Evolutionary conservation across 192 early-diverging fungal genomes (phyloP).

Genomic region (Coemansia sp.): DNA sequence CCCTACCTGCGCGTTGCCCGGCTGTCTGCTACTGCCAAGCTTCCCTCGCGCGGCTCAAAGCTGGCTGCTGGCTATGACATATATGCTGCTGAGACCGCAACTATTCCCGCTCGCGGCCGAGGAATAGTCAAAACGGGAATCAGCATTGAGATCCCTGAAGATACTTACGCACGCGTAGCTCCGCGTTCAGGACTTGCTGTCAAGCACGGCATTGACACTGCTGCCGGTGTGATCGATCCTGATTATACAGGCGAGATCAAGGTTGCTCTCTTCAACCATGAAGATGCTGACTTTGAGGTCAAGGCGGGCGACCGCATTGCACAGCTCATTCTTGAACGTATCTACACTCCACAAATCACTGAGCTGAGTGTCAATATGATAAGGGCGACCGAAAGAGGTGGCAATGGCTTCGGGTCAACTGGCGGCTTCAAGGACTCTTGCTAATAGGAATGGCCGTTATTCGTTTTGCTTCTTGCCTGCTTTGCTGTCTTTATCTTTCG

Average conservation of each 20-base stretch:
- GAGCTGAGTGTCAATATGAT: constrained; percentile 60
- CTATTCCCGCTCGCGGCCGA: constrained; percentile 76
- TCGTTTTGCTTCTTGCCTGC: too few species aligned
- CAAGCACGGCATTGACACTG: constrained; percentile 84
- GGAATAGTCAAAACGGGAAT: constrained; percentile 84
- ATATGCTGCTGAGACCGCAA: constrained; percentile 61
- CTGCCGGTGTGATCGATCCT: constrained; percentile 88
- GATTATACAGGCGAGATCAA: constrained; percentile 88
- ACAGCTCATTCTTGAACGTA: constrained; percentile 89
- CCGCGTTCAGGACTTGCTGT: constrained; percentile 89
- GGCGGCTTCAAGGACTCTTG: too few species aligned
- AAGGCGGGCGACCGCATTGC: constrained; percentile 91
- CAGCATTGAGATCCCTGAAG: constrained; percentile 76
- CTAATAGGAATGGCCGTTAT: too few species aligned
- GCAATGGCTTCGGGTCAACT: constrained; percentile 69
- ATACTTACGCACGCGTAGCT: constrained; percentile 93
- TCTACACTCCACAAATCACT: constrained; percentile 73
- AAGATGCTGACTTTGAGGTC: constrained; percentile 66
- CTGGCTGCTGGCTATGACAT: constrained; percentile 94
- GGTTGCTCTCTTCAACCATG: constrained; percentile 88
- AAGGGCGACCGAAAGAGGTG: constrained; percentile 59
- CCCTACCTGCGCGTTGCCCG: constrained; percentile 40
- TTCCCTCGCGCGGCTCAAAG: constrained; percentile 79
- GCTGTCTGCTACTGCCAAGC: constrained; percentile 54
- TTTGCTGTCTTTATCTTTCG: too few species aligned